A percentile compares a stretch with the other conserved stretches of the same genome.
Evolutionary conservation across 2,329 filamentous ascomycete genomes (phyloP).

Genomic region (Aspergillus pseudonomiae): DNA sequence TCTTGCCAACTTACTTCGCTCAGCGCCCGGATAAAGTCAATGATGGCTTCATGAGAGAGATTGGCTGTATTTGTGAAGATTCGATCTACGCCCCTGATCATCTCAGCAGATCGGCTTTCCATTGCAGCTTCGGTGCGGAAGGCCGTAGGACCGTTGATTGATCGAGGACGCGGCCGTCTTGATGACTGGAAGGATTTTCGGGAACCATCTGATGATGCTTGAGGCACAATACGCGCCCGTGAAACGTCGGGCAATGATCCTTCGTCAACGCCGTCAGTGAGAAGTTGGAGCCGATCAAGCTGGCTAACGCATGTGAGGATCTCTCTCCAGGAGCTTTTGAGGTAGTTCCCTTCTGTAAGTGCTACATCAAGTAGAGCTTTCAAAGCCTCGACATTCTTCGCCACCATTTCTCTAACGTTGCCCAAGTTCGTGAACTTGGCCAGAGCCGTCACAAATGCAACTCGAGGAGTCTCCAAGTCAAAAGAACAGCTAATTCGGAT

Average conservation of each 20-base stretch:
- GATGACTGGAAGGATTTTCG: conserved; percentile 66
- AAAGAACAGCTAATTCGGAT: conserved; percentile 93
- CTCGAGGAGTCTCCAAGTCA: conserved; percentile 86
- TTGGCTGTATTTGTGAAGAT: conserved; percentile 98
- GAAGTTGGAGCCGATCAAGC: conserved; percentile 89
- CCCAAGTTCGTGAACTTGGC: conserved; percentile 95
- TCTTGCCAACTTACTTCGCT: conserved; percentile 99
- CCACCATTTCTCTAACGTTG: conserved; percentile 91
- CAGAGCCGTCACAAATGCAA: conserved; percentile 91
- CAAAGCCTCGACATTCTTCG: conserved; percentile 93
- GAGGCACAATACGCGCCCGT: conserved; percentile 71
- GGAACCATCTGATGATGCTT: conserved; percentile 57
- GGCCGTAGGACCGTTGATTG: conserved; percentile 52
- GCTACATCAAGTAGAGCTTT: conserved; percentile 91
- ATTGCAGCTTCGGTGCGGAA: conserved; percentile 81
- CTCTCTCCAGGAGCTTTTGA: conserved; percentile 93
- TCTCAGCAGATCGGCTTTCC: conserved; percentile 89
- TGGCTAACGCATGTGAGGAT: conserved; percentile 94
- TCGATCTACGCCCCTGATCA: conserved; percentile 87
- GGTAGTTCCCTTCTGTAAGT: conserved; percentile 85
- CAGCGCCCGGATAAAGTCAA: conserved; percentile 88
- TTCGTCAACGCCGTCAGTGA: conserved; percentile 93
- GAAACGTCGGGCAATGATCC: conserved; percentile 89
- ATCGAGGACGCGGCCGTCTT: conserved; percentile 53
- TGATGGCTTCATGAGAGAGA: conserved; percentile 88